These are phyloP conservation scores for Hondaea fermentalgiana DNA, from an alignment of 108 stramenopile species.

Conservation along the genomic window DNA sequence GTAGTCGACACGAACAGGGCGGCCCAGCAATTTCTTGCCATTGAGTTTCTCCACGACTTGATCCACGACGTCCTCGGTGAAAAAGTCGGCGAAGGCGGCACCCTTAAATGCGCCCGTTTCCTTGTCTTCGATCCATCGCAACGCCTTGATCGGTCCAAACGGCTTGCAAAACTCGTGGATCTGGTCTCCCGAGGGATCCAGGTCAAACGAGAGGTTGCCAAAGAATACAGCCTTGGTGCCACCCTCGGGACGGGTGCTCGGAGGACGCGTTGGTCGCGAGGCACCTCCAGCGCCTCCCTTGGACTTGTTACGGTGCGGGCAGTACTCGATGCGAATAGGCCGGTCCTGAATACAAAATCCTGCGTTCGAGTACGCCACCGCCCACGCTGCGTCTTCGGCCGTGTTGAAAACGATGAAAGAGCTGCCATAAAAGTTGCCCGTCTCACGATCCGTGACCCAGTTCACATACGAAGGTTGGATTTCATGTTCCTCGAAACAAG, in stretches of 20 bases:
- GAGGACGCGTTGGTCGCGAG: constrained; percentile 18
- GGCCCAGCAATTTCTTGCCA: background rate
- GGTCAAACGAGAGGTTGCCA: constrained; percentile 83
- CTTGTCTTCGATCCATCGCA: constrained; percentile 82
- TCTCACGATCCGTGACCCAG: constrained; percentile 44
- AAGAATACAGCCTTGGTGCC: constrained; percentile 64
- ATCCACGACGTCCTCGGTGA: constrained; percentile 13
- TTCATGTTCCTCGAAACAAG: background rate
- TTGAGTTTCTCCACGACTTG: constrained; percentile 13
- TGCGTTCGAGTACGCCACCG: constrained; percentile 39
- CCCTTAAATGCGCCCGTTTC: constrained; percentile 89
- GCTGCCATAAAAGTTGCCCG: constrained; percentile 42
- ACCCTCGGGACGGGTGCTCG: constrained; percentile 1
- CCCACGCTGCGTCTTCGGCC: constrained; percentile 28
- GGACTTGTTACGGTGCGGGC: constrained; percentile 60
- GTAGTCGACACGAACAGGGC: constrained; percentile 17
- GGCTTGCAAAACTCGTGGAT: constrained; percentile 78
- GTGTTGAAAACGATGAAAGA: constrained; percentile 36
- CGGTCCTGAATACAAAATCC: constrained; percentile 71
- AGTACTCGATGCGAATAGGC: constrained; percentile 81
- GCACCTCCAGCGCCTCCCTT: constrained; percentile 50
- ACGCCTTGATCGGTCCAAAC: constrained; percentile 67
- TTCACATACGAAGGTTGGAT: constrained; percentile 24
- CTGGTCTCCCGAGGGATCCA: constrained; percentile 70
- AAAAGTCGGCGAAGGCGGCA: constrained; percentile 39